phyloP scores from a whole-genome alignment of 2,329 filamentous ascomycete genomes.

The Fusarium brevicatenulatum region DNA sequence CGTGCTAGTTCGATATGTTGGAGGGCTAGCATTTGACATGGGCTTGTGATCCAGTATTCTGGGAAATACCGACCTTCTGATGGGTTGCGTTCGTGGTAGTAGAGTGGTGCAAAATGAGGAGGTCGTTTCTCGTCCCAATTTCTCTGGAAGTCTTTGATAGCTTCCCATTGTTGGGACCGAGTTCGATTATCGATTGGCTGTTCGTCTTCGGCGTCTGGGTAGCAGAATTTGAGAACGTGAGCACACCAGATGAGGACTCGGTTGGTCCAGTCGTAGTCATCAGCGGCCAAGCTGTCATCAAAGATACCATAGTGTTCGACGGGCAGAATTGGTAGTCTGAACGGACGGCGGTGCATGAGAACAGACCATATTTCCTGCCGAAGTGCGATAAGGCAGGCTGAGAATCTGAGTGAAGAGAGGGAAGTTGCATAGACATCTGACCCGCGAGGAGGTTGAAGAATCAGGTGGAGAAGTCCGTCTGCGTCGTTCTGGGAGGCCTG shows the following conservation, averaged over 20 bases:
- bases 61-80: slow-evolving; percentile 9
- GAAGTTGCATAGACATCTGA: neutral
- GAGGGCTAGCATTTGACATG: slow-evolving; percentile 25
- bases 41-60: slow-evolving; percentile 16
- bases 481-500: neutral
- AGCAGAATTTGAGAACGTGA: neutral
- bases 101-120: slow-evolving; percentile 8
- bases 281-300: neutral
- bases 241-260: neutral
- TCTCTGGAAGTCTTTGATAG: neutral
- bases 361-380: accelerated
- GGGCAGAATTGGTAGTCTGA: accelerated
- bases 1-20: slow-evolving; percentile 26
- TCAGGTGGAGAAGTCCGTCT: neutral
- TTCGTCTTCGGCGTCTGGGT: accelerated
- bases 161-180: neutral
- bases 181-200: neutral
- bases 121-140: neutral
- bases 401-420: accelerated
- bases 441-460: neutral
- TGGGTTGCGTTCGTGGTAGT: slow-evolving; percentile 13
- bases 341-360: neutral
- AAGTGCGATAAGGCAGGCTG: accelerated
- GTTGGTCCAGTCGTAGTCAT: neutral
- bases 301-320: neutral